Evolutionary conservation across 805 yeast genomes (phyloP).

Genomic region (Saccharomyces paradoxus): DNA sequence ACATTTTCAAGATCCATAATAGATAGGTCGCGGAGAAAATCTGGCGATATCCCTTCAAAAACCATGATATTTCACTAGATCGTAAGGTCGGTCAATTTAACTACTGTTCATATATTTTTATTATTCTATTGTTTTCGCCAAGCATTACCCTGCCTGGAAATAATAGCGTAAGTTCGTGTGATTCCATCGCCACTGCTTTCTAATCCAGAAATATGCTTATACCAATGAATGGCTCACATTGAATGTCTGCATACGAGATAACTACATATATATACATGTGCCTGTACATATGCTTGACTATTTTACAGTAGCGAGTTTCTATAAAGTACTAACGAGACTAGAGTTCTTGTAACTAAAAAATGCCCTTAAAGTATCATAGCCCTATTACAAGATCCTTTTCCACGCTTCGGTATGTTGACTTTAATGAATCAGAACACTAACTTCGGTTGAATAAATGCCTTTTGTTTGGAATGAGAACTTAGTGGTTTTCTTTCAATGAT

Average conservation of each 20-base stretch:
- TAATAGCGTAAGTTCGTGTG: neutral
- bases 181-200: neutral
- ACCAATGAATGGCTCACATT: neutral
- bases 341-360: neutral
- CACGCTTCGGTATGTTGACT: neutral
- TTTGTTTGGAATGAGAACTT: conserved; percentile 42
- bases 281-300: neutral
- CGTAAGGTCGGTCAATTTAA: neutral
- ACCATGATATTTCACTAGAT: neutral
- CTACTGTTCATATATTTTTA: neutral
- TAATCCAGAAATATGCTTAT: neutral
- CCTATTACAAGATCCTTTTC: neutral
- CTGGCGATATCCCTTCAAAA: neutral
- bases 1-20: conserved; percentile 2
- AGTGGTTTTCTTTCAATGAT: conserved; percentile 71
- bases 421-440: conserved; percentile 34
- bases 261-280: neutral
- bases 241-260: neutral
- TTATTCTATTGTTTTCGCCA: neutral
- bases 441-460: conserved; percentile 60
- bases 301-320: neutral
- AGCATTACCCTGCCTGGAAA: neutral
- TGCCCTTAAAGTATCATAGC: neutral
- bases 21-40: neutral
- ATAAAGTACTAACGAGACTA: neutral